Conservation (phyloP, 148 eudicot species). For the Silene uniflora region DNA sequence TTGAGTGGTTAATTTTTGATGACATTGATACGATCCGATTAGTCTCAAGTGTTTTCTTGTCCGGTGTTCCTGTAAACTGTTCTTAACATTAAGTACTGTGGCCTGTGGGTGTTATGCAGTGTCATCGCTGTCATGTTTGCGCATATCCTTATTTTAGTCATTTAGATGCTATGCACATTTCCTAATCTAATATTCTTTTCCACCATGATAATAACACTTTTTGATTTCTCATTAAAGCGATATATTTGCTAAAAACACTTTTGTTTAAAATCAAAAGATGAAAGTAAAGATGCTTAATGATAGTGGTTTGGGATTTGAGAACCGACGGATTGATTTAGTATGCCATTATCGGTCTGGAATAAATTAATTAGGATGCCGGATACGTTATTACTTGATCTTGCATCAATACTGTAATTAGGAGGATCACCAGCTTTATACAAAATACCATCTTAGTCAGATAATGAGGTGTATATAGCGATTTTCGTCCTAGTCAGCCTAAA, state of each 20-base stretch:
- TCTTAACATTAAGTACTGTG: background rate
- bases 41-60: background rate
- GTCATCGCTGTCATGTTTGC: background rate
- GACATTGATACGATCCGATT: background rate
- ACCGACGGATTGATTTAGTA: background rate
- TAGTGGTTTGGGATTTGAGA: background rate
- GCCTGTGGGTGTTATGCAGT: background rate
- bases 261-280: background rate
- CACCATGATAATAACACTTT: too few relatives aligned
- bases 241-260: background rate
- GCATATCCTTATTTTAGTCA: background rate
- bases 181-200: background rate
- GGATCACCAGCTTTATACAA: slow-evolving; percentile 2
- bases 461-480: background rate
- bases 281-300: background rate
- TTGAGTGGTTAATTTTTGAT: background rate
- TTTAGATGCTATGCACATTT: background rate
- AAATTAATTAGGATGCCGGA: background rate
- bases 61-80: background rate
- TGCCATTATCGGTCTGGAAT: background rate
- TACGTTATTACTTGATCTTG: background rate
- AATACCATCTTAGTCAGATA: background rate
- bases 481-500: background rate
- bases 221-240: too few relatives aligned
- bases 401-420: background rate